Conservation (phyloP, 805 yeast genomes). For the Metschnikowia picachoensis region DNA sequence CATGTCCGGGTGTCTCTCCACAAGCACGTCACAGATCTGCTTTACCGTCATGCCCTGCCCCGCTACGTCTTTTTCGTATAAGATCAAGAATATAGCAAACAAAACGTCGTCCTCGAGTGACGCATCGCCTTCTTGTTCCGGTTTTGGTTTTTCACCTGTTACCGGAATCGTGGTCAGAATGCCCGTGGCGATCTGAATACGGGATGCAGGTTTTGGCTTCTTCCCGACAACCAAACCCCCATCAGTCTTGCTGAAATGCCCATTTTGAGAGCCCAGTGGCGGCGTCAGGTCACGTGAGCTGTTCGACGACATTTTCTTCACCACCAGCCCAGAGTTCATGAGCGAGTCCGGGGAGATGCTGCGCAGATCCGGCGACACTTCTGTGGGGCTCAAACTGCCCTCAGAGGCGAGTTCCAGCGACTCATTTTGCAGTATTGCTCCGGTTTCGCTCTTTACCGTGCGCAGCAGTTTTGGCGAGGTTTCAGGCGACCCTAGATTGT, state of each 20-base stretch:
- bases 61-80: constrained; percentile 63
- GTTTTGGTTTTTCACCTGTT: constrained; percentile 65
- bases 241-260: neutral
- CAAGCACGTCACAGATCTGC: constrained; percentile 73
- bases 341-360: constrained; percentile 43
- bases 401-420: constrained; percentile 6
- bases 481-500: constrained; percentile 11
- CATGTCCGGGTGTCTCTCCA: constrained; percentile 79
- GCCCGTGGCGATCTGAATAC: constrained; percentile 63
- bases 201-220: constrained; percentile 35
- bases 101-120: constrained; percentile 73
- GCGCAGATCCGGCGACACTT: constrained; percentile 34
- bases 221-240: constrained; percentile 8
- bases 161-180: constrained; percentile 78
- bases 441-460: constrained; percentile 18
- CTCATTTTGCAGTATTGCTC: constrained; percentile 8
- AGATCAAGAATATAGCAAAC: constrained; percentile 67
- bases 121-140: constrained; percentile 55
- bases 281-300: constrained; percentile 36
- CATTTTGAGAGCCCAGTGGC: constrained; percentile 6
- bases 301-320: constrained; percentile 20
- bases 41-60: constrained; percentile 87
- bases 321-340: constrained; percentile 26
- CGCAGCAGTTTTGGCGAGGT: constrained; percentile 10
- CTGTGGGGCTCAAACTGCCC: constrained; percentile 25